phyloP scores from a whole-genome alignment of 441 rosid species.

The Raphanus hybrid region DNA sequence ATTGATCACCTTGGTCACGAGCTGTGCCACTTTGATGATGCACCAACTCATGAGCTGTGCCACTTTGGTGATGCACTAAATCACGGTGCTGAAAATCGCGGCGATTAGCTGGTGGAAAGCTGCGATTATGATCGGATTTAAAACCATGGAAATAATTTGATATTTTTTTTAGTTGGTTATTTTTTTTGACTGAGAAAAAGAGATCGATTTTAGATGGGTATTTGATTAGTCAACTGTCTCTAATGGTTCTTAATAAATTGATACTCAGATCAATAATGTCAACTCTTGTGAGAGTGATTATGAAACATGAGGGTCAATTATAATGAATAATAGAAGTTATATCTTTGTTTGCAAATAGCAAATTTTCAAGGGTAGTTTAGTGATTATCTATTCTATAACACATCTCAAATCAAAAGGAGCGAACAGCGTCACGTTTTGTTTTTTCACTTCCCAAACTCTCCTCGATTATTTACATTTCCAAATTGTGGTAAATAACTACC shows the following conservation, averaged over 20 bases:
- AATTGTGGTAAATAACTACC: neutral
- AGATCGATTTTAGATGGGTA: too few species aligned
- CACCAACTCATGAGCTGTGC: too few species aligned
- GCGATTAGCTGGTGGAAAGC: too few species aligned
- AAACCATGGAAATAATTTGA: too few species aligned
- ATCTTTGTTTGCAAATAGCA: slow-evolving; percentile 11
- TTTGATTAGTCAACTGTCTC: neutral
- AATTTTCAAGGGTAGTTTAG: neutral
- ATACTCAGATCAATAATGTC: neutral
- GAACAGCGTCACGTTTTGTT: neutral
- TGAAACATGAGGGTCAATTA: neutral
- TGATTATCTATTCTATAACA: neutral
- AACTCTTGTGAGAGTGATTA: neutral
- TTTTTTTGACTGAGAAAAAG: too few species aligned
- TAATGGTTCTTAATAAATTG: slow-evolving; percentile 13
- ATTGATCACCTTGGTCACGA: too few species aligned
- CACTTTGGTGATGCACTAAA: too few species aligned
- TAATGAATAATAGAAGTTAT: neutral
- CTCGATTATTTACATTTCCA: neutral
- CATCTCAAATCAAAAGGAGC: neutral
- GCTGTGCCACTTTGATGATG: too few species aligned
- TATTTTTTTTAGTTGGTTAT: too few species aligned
- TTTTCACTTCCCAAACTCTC: neutral
- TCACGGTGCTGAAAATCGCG: too few species aligned
- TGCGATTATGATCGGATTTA: too few species aligned